Conservation (phyloP, 257 asterid species). For the Solanum bulbocastanum region DNA sequence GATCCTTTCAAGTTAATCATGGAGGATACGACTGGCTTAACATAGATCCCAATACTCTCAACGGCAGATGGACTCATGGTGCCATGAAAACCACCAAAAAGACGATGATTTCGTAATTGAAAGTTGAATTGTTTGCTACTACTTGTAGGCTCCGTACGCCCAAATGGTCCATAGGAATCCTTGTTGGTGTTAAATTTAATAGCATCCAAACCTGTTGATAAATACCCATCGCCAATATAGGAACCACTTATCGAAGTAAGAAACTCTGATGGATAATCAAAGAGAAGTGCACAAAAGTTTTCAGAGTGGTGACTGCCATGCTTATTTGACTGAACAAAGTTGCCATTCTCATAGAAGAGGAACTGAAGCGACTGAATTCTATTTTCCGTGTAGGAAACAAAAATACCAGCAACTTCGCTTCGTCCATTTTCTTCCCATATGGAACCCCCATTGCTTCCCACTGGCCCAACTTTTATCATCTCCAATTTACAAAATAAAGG, state of each 20-base stretch:
- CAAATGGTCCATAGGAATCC: neutral
- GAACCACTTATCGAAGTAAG: neutral
- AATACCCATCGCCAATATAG: neutral
- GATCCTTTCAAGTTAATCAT: neutral
- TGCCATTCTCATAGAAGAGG: neutral
- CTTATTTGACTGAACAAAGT: neutral
- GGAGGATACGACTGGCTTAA: constrained; percentile 9
- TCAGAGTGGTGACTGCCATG: fast-evolving
- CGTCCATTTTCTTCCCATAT: neutral
- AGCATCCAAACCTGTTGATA: neutral
- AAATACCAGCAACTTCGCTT: neutral
- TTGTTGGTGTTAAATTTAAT: constrained; percentile 2
- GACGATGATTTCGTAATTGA: constrained; percentile 10
- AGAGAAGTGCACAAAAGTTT: neutral
- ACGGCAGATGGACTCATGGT: neutral
- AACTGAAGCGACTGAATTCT: neutral
- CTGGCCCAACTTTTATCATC: neutral
- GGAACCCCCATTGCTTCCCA: neutral
- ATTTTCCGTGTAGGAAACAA: neutral
- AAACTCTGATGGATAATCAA: neutral
- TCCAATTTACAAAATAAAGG: neutral
- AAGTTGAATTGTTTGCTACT: constrained; percentile 2
- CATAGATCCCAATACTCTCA: constrained; percentile 28
- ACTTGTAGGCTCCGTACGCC: neutral
- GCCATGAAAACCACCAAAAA: constrained; percentile 39